Percentiles rank a stretch among this genome's conserved stretches.
Evolutionary conservation across 2,329 filamentous ascomycete species (phyloP).

Genomic region (Capronia coronata): DNA sequence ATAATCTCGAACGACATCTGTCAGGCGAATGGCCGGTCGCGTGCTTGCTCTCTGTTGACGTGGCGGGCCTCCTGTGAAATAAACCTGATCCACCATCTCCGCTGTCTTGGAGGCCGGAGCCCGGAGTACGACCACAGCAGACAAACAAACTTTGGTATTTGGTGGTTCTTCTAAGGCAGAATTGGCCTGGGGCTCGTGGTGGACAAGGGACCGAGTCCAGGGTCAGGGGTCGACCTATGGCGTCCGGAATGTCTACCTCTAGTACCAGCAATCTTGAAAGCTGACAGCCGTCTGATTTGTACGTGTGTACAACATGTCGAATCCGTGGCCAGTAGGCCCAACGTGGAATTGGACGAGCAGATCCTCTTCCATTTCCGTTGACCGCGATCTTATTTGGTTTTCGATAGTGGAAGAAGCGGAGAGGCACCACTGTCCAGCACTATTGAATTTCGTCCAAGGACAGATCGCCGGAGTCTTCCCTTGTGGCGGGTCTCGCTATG

Average conservation of each 20-base stretch:
- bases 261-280: constrained; percentile 4
- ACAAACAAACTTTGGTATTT: neutral
- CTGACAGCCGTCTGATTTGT: neutral
- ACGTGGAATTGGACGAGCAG: neutral
- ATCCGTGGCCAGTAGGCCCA: neutral
- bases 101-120: neutral
- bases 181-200: neutral
- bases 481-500: neutral
- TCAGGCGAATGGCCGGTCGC: constrained; percentile 12
- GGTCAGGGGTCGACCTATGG: neutral
- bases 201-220: neutral
- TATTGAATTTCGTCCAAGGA: constrained; percentile 11
- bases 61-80: neutral
- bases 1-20: constrained; percentile 14
- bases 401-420: constrained; percentile 20
- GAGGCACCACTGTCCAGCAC: constrained; percentile 7
- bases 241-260: neutral
- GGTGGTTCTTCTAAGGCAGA: neutral
- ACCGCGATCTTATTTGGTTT: constrained; percentile 21
- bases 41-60: constrained; percentile 1
- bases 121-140: neutral
- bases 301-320: too few relatives aligned
- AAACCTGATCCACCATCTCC: neutral
- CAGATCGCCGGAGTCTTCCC: constrained; percentile 15
- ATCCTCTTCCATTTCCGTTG: constrained; percentile 2